These are phyloP conservation scores for Hypoxylon sp. DNA, from an alignment of 2,329 filamentous ascomycete genomes.

Conservation along the genomic window DNA sequence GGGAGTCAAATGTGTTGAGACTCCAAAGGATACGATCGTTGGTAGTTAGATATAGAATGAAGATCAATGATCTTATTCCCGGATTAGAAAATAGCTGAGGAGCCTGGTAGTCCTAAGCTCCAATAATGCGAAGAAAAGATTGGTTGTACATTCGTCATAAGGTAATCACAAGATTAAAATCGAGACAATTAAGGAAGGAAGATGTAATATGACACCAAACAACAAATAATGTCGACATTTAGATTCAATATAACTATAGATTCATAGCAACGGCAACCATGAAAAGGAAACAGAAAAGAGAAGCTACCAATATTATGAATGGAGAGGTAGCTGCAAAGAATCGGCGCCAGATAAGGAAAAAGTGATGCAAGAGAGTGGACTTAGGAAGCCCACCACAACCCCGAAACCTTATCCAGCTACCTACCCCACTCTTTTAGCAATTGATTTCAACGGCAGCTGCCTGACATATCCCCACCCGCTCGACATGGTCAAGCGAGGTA, in stretches of 20 bases:
- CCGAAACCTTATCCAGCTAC: conserved; percentile 20
- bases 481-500: conserved; percentile 7
- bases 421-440: conserved; percentile 14
- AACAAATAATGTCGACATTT: background rate
- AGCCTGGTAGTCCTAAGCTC: no score
- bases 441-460: conserved; percentile 1
- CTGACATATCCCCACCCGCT: conserved; percentile 10
- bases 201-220: no score
- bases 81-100: no score
- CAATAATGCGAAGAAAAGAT: no score
- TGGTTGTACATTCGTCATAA: no score
- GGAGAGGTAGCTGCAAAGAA: conserved; percentile 11
- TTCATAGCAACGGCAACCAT: conserved; percentile 1
- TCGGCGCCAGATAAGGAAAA: conserved; percentile 6
- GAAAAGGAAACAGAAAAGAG: background rate
- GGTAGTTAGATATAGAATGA: conserved; percentile 2
- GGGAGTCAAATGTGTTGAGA: conserved; percentile 9
- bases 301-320: conserved; percentile 3
- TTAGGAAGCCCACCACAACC: no score
- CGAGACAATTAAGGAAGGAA: no score
- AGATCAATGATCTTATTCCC: background rate
- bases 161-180: no score
- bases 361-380: conserved; percentile 23
- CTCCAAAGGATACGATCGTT: no score
- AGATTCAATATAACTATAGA: conserved; percentile 1